Evolutionary conservation across 1,139 yeast genomes (phyloP).

Genomic region (Kodamaea arcana): DNA sequence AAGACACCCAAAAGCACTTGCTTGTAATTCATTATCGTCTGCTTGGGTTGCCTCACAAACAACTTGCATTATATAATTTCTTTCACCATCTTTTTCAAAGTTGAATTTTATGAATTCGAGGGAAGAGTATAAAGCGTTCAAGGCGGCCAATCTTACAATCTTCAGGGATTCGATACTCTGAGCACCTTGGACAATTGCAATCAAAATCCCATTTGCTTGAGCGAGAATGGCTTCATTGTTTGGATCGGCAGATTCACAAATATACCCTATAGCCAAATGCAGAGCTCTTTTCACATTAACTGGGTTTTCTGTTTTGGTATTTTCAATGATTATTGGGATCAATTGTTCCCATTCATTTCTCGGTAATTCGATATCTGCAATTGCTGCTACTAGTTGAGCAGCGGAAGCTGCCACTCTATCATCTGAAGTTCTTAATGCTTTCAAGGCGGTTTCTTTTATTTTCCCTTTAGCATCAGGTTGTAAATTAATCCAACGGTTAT

Average conservation of each 20-base stretch:
- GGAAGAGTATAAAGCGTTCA: slow-evolving; percentile 87
- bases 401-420: slow-evolving; percentile 83
- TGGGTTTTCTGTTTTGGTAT: slow-evolving; percentile 75
- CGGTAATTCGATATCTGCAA: slow-evolving; percentile 92
- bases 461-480: slow-evolving; percentile 52
- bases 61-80: slow-evolving; percentile 96
- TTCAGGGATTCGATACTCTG: slow-evolving; percentile 73
- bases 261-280: slow-evolving; percentile 85
- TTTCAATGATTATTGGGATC: slow-evolving; percentile 76
- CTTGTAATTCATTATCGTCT: slow-evolving; percentile 74
- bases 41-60: slow-evolving; percentile 98
- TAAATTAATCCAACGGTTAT: slow-evolving; percentile 60
- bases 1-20: slow-evolving; percentile 93
- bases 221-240: slow-evolving; percentile 71
- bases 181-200: slow-evolving; percentile 96
- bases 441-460: slow-evolving; percentile 66
- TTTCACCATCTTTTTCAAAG: slow-evolving; percentile 89
- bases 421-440: slow-evolving; percentile 61
- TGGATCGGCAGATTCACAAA: slow-evolving; percentile 93
- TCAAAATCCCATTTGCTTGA: slow-evolving; percentile 87
- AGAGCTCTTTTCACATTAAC: slow-evolving; percentile 82
- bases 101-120: slow-evolving; percentile 84
- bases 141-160: slow-evolving; percentile 80
- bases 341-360: slow-evolving; percentile 83
- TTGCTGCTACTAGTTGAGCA: slow-evolving; percentile 93